phyloP scores from a whole-genome alignment of 1,284 basidiomycete genomes.

The Malassezia furfur region DNA sequence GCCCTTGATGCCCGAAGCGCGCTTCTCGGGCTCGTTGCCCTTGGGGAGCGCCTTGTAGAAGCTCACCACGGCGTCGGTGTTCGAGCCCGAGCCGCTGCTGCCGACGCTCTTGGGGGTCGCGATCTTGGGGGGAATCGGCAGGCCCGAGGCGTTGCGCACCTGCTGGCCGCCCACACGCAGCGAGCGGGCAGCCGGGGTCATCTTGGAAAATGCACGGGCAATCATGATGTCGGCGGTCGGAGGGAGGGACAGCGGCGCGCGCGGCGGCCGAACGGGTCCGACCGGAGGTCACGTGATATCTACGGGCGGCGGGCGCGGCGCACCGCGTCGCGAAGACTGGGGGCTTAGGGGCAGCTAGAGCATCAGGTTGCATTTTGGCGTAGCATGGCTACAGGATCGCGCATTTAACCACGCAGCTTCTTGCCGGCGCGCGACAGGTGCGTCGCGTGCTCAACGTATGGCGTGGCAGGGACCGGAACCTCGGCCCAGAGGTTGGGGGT shows the following conservation, averaged over 20 bases:
- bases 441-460: slow-evolving; percentile 45
- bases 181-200: slow-evolving; percentile 12
- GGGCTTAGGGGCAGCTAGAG: not conserved
- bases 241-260: not conserved
- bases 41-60: slow-evolving; percentile 87
- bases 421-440: slow-evolving; percentile 43
- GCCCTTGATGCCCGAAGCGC: slow-evolving; percentile 62
- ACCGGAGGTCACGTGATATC: slow-evolving; percentile 13
- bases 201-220: slow-evolving; percentile 14
- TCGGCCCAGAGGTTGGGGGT: slow-evolving; percentile 92
- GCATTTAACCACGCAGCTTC: slow-evolving; percentile 23
- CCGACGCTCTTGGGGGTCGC: slow-evolving; percentile 80
- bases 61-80: slow-evolving; percentile 72
- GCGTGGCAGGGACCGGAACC: slow-evolving; percentile 65
- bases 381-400: not conserved
- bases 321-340: not conserved
- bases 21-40: slow-evolving; percentile 57
- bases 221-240: slow-evolving; percentile 10
- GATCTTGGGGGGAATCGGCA: slow-evolving; percentile 83
- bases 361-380: slow-evolving; percentile 12
- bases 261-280: slow-evolving; percentile 8
- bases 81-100: slow-evolving; percentile 66
- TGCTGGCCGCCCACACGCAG: slow-evolving; percentile 19
- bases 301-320: not conserved
- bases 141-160: slow-evolving; percentile 29